These are phyloP conservation scores for Hirsutella rhossiliensis DNA, from an alignment of 2,329 filamentous ascomycete genomes.

Conservation along the genomic window DNA sequence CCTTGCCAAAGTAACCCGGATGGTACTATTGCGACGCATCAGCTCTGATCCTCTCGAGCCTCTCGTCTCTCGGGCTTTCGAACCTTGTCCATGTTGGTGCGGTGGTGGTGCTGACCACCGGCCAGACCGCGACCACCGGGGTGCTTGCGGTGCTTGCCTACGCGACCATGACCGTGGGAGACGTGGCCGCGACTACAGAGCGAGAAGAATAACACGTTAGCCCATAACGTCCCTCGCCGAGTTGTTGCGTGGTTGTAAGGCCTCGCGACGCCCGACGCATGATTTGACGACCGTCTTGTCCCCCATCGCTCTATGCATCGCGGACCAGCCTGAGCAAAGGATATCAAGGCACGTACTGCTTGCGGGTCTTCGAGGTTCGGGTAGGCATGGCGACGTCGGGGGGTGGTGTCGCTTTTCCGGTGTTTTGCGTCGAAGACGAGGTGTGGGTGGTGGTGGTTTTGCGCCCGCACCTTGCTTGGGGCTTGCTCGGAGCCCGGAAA, in stretches of 20 bases:
- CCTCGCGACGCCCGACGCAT: neutral
- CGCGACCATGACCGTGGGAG: slow-evolving; percentile 93
- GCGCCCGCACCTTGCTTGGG: slow-evolving; percentile 16
- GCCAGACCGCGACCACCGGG: slow-evolving; percentile 76
- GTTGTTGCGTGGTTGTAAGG: too few relatives aligned
- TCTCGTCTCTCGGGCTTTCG: slow-evolving; percentile 33
- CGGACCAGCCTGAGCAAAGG: slow-evolving; percentile 1
- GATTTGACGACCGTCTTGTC: neutral
- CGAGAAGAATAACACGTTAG: slow-evolving; percentile 9
- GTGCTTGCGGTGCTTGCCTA: slow-evolving; percentile 98
- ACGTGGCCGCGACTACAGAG: slow-evolving; percentile 80
- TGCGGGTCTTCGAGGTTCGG: slow-evolving; percentile 63
- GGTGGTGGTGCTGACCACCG: slow-evolving; percentile 91
- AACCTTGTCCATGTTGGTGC: slow-evolving; percentile 59
- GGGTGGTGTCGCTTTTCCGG: slow-evolving; percentile 30
- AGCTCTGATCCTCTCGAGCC: slow-evolving; percentile 8
- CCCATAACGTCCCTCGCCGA: slow-evolving; percentile 1
- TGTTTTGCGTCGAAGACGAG: slow-evolving; percentile 21
- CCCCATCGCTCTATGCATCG: neutral
- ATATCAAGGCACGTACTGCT: slow-evolving; percentile 48
- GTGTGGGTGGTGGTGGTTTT: slow-evolving; percentile 26
- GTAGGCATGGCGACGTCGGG: slow-evolving; percentile 55
- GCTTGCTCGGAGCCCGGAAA: slow-evolving; percentile 13
- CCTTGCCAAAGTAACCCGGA: slow-evolving; percentile 98
- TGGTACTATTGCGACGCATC: slow-evolving; percentile 55